A percentile compares a stretch with the other conserved stretches of the same genome.
phyloP scores from a whole-genome alignment of 2,329 filamentous ascomycete genomes.

The Aspergillus amoenus region DNA sequence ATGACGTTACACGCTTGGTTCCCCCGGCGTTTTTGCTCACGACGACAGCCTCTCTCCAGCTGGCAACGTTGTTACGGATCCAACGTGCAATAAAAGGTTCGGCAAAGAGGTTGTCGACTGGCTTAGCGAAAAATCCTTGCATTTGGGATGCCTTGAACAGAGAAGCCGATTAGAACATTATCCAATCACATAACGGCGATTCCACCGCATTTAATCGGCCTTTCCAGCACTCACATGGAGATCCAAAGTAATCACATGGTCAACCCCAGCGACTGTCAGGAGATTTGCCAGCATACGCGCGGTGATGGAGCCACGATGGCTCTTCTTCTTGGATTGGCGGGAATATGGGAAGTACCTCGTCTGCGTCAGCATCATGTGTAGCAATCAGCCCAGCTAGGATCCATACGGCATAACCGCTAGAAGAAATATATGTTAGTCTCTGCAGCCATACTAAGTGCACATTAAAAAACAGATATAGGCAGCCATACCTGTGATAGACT shows the following conservation, averaged over 20 bases:
- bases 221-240: constrained; percentile 63
- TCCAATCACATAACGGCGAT: constrained; percentile 6
- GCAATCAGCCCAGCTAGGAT: constrained; percentile 29
- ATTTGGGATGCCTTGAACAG: constrained; percentile 74
- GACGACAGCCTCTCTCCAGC: constrained; percentile 87
- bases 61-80: constrained; percentile 84
- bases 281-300: constrained; percentile 97
- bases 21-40: constrained; percentile 98
- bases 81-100: constrained; percentile 93
- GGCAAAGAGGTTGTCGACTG: constrained; percentile 94
- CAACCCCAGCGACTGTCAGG: constrained; percentile 87
- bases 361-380: constrained; percentile 37
- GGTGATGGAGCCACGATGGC: constrained; percentile 91
- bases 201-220: constrained; percentile 3
- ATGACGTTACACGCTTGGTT: constrained; percentile 92
- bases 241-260: constrained; percentile 97
- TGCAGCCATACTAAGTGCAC: not conserved
- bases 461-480: constrained; percentile 9
- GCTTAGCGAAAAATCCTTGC: constrained; percentile 98
- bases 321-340: constrained; percentile 98
- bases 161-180: constrained; percentile 19
- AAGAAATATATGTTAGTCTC: constrained; percentile 9
- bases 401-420: constrained; percentile 50
- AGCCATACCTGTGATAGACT: constrained; percentile 84
- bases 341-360: constrained; percentile 92